Conservation (phyloP, 768 basidiomycete genomes). For the Tulasnella sp. region DNA sequence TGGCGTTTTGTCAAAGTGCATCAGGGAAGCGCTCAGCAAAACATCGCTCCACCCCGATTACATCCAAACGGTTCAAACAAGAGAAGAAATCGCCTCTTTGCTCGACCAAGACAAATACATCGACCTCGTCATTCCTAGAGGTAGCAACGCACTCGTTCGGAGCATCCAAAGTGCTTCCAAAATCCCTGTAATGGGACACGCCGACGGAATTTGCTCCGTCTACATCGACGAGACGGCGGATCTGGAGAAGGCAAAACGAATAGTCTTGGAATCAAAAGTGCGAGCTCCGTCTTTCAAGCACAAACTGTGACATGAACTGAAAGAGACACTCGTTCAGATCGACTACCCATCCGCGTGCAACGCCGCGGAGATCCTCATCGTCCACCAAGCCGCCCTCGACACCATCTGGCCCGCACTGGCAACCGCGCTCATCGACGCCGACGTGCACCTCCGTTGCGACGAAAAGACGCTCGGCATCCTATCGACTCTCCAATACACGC, state of each 20-base stretch:
- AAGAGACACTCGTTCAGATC: slow-evolving; percentile 35
- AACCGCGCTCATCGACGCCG: slow-evolving; percentile 48
- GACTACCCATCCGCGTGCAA: slow-evolving; percentile 98
- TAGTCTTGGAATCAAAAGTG: slow-evolving; percentile 89
- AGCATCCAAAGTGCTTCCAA: slow-evolving; percentile 82
- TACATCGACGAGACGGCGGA: slow-evolving; percentile 81
- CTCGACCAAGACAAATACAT: slow-evolving; percentile 84
- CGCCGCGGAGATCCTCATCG: slow-evolving; percentile 74
- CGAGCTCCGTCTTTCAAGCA: slow-evolving; percentile 2
- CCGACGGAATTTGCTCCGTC: slow-evolving; percentile 87
- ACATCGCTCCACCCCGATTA: slow-evolving; percentile 68
- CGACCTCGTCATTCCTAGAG: slow-evolving; percentile 92
- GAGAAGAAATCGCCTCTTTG: slow-evolving; percentile 80
- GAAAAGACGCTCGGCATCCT: slow-evolving; percentile 19
- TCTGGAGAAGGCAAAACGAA: slow-evolving; percentile 62
- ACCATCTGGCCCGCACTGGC: slow-evolving; percentile 80
- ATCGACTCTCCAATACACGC: background rate
- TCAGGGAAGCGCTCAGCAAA: slow-evolving; percentile 60
- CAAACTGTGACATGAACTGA: background rate
- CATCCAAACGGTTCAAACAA: slow-evolving; percentile 84
- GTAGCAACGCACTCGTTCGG: slow-evolving; percentile 80
- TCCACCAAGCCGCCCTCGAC: slow-evolving; percentile 60
- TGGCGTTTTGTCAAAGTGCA: slow-evolving; percentile 61
- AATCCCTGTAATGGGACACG: slow-evolving; percentile 98
- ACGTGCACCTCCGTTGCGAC: slow-evolving; percentile 77